A percentile compares a stretch with the other conserved stretches of the same genome.
Evolutionary conservation across 768 basidiomycete genomes (phyloP).

Genomic region (Pleurotus tuber-regium): DNA sequence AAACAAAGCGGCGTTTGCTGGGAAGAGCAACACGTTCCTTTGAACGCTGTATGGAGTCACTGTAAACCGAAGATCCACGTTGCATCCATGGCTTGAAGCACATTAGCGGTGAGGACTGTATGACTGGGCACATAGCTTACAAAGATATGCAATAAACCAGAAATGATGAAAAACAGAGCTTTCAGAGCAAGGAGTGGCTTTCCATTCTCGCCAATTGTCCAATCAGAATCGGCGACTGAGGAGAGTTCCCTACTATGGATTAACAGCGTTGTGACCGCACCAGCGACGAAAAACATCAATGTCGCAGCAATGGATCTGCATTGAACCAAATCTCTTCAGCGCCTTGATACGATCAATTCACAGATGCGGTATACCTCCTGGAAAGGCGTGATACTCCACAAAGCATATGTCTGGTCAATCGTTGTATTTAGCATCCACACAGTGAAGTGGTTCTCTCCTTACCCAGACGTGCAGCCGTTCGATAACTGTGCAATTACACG

Average conservation of each 20-base stretch:
- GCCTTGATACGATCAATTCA: background rate
- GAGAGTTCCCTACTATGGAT: conserved; percentile 33
- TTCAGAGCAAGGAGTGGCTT: conserved; percentile 38
- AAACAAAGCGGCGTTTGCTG: conserved; percentile 31
- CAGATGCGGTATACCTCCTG: conserved; percentile 35
- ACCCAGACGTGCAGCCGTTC: conserved; percentile 70
- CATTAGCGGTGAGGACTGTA: conserved; percentile 1
- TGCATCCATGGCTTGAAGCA: conserved; percentile 9
- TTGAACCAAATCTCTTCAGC: conserved; percentile 12
- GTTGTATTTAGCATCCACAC: conserved; percentile 2
- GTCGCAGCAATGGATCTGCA: conserved; percentile 54
- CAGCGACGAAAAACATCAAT: conserved; percentile 49
- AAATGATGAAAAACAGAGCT: conserved; percentile 32
- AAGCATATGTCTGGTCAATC: conserved; percentile 56
- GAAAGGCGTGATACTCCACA: conserved; percentile 58
- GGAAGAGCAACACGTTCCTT: conserved; percentile 13
- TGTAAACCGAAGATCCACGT: background rate
- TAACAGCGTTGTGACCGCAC: conserved; percentile 40
- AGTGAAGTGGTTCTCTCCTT: conserved; percentile 9
- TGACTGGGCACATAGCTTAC: conserved; percentile 27
- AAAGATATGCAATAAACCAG: conserved; percentile 24
- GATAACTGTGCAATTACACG: conserved; percentile 35
- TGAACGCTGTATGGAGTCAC: conserved; percentile 14
- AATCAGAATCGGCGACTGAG: conserved; percentile 29
- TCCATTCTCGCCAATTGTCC: conserved; percentile 37